These are phyloP conservation scores for Phaeosphaeriaceae sp. DNA, from an alignment of 2,329 filamentous ascomycete species.

Conservation along the genomic window DNA sequence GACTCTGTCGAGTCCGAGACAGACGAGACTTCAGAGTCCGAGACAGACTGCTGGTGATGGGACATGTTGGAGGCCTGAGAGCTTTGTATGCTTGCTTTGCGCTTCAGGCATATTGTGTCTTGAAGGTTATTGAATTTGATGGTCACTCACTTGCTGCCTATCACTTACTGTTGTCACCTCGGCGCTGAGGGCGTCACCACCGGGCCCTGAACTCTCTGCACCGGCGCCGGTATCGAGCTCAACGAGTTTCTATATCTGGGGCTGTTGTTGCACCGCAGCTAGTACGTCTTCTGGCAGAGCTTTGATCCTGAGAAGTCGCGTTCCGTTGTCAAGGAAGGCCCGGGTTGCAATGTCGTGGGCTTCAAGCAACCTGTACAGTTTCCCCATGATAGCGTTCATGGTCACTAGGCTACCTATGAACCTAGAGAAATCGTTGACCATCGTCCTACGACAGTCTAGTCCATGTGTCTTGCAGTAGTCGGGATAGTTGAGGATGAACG, in stretches of 20 bases:
- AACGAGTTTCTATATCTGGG: background rate
- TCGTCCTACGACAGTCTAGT: background rate
- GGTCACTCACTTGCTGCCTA: background rate
- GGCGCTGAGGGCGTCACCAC: background rate
- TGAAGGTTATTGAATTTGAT: background rate
- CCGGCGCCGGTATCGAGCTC: background rate
- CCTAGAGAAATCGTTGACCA: background rate
- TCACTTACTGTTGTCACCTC: background rate
- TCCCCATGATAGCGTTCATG: background rate
- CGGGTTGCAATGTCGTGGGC: background rate
- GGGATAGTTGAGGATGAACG: constrained; percentile 8
- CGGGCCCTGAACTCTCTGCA: background rate
- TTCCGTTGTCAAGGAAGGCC: background rate
- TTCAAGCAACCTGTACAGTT: background rate
- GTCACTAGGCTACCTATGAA: background rate
- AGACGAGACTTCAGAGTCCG: background rate
- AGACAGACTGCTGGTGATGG: background rate
- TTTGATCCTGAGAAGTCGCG: background rate
- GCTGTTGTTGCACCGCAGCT: background rate
- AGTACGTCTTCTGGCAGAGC: background rate
- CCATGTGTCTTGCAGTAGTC: constrained; percentile 1
- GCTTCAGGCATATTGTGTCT: background rate
- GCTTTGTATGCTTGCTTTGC: background rate
- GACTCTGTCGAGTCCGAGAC: too few relatives aligned
- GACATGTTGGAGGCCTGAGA: background rate